Evolutionary conservation across 305 asterid genomes (phyloP).

Genomic region (Fraxinus xanthoxyloides): DNA sequence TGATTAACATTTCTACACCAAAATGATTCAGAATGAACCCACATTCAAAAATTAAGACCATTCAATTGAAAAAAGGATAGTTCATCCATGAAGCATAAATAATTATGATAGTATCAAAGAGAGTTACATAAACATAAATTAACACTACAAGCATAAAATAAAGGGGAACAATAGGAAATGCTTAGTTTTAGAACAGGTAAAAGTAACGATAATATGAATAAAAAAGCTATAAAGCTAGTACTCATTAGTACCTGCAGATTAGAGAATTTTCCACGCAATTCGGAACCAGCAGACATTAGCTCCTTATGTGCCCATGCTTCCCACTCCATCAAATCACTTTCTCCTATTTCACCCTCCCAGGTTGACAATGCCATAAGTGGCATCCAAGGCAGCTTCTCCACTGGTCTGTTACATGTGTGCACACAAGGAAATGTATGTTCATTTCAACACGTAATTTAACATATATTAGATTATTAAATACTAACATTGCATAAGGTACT

Average conservation of each 20-base stretch:
- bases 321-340: constrained; percentile 61
- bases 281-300: constrained; percentile 78
- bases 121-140: neutral
- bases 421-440: constrained; percentile 14
- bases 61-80: neutral
- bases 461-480: neutral
- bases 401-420: constrained; percentile 51
- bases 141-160: neutral
- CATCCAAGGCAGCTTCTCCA: constrained; percentile 51
- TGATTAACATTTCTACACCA: neutral
- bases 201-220: neutral
- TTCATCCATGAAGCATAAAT: neutral
- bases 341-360: constrained; percentile 26
- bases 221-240: constrained; percentile 11
- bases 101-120: neutral
- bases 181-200: neutral
- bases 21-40: neutral
- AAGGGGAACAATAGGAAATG: neutral
- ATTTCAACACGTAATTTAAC: neutral
- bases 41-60: neutral
- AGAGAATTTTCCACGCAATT: constrained; percentile 64
- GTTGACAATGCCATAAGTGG: constrained; percentile 42
- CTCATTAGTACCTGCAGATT: constrained; percentile 63
- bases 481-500: neutral
- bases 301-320: constrained; percentile 84